These are phyloP conservation scores for Phlebopus sp. DNA, from an alignment of 1,284 basidiomycete species.

Conservation along the genomic window DNA sequence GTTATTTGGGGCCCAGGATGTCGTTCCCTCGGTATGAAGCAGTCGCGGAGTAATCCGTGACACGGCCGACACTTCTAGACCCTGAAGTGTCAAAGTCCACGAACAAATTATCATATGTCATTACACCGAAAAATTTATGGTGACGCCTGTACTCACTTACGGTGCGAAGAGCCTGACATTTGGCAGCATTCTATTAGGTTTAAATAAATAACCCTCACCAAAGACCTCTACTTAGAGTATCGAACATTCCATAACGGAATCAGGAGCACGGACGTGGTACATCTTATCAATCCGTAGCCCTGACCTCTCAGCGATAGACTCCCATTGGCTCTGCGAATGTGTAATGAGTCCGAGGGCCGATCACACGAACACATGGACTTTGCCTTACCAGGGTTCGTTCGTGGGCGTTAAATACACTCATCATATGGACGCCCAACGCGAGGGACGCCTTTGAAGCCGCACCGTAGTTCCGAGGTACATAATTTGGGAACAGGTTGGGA, in stretches of 20 bases:
- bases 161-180: no score
- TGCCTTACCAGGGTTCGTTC: slow-evolving; percentile 11
- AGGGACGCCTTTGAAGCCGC: slow-evolving; percentile 9
- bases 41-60: no score
- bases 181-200: no score
- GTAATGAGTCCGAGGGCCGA: background rate
- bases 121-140: no score
- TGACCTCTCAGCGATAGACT: slow-evolving; percentile 1
- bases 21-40: no score
- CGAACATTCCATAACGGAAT: slow-evolving; percentile 13
- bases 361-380: background rate
- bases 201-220: no score
- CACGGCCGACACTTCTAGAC: no score
- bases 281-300: slow-evolving; percentile 8
- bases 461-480: slow-evolving; percentile 13
- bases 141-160: no score
- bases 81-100: no score
- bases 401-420: slow-evolving; percentile 14
- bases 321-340: slow-evolving; percentile 10
- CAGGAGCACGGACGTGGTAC: slow-evolving; percentile 7
- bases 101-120: no score
- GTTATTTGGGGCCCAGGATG: no score
- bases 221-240: no score
- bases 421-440: slow-evolving; percentile 14
- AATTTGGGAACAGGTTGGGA: slow-evolving; percentile 5